Conservation (phyloP, 129 eudicot genomes). For the Dittrichia graveolens region DNA sequence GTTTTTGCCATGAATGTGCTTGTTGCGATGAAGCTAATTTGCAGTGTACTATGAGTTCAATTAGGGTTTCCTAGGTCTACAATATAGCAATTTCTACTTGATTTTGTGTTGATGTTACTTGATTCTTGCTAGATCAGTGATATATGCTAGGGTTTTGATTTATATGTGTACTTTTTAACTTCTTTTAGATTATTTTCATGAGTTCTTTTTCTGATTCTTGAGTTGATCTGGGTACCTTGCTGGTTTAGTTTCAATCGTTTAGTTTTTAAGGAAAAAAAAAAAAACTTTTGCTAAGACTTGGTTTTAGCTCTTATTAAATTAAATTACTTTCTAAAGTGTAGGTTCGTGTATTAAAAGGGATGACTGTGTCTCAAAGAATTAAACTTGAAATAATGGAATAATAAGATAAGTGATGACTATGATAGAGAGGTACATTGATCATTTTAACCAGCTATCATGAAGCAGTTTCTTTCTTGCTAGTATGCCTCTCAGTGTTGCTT, state of each 20-base stretch:
- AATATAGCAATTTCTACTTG: slow-evolving; percentile 8
- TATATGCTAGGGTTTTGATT: slow-evolving; percentile 19
- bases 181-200: slow-evolving; percentile 8
- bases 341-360: slow-evolving; percentile 2
- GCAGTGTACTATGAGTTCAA: slow-evolving; percentile 24
- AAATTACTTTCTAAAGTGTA: background rate
- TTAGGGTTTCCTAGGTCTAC: slow-evolving; percentile 28
- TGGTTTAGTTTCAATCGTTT: background rate
- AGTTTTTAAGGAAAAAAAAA: background rate
- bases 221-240: slow-evolving; percentile 5
- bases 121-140: slow-evolving; percentile 35
- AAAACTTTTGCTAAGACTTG: slow-evolving; percentile 12
- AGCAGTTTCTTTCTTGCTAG: background rate
- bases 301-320: slow-evolving; percentile 2
- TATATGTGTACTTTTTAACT: slow-evolving; percentile 3
- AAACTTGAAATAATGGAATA: no score
- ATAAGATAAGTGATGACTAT: no score
- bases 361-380: background rate
- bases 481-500: background rate
- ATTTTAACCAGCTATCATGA: background rate
- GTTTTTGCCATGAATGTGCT: slow-evolving; percentile 18
- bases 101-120: slow-evolving; percentile 18
- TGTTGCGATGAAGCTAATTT: slow-evolving; percentile 23
- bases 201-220: background rate
- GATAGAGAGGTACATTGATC: background rate